Conservation (phyloP, 2,329 filamentous ascomycete genomes). For the Aureobasidium sp. region DNA sequence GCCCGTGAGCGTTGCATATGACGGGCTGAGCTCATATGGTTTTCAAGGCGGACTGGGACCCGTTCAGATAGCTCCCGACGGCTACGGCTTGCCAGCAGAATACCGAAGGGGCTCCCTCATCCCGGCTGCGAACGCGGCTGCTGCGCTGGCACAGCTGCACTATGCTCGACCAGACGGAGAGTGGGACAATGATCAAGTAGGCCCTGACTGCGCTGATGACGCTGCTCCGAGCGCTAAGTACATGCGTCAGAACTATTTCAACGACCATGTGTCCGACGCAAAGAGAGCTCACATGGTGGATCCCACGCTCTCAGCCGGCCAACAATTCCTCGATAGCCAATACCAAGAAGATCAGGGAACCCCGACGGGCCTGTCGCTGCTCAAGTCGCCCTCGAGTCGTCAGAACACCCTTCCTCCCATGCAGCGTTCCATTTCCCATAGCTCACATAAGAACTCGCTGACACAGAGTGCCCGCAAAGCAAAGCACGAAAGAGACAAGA, state of each 20-base stretch:
- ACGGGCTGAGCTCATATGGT: conserved; percentile 25
- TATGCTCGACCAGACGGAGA: conserved; percentile 67
- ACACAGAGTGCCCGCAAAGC: conserved; percentile 66
- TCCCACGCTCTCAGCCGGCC: conserved; percentile 15
- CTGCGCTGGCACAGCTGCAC: conserved; percentile 77
- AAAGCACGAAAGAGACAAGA: conserved; percentile 74
- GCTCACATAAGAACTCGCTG: conserved; percentile 73
- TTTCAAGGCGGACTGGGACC: conserved; percentile 22
- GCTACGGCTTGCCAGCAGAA: conserved; percentile 48
- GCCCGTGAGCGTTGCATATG: conserved; percentile 23
- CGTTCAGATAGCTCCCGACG: conserved; percentile 16
- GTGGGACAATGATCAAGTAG: conserved; percentile 69
- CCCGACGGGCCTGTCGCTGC: conserved; percentile 50
- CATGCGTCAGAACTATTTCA: conserved; percentile 25
- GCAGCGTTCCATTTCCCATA: conserved; percentile 60
- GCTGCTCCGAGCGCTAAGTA: conserved; percentile 12
- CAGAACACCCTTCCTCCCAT: conserved; percentile 82
- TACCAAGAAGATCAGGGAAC: conserved; percentile 10
- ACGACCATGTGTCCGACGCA: conserved; percentile 30
- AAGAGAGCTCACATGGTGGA: conserved; percentile 15
- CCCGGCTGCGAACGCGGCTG: conserved; percentile 69
- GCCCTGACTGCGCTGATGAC: conserved; percentile 24
- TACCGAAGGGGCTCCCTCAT: conserved; percentile 53
- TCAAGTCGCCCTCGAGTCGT: conserved; percentile 73
- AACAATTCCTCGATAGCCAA: conserved; percentile 16